Evolutionary conservation across 2,329 filamentous ascomycete genomes (phyloP).

Genomic region (Venturia oleaginea): DNA sequence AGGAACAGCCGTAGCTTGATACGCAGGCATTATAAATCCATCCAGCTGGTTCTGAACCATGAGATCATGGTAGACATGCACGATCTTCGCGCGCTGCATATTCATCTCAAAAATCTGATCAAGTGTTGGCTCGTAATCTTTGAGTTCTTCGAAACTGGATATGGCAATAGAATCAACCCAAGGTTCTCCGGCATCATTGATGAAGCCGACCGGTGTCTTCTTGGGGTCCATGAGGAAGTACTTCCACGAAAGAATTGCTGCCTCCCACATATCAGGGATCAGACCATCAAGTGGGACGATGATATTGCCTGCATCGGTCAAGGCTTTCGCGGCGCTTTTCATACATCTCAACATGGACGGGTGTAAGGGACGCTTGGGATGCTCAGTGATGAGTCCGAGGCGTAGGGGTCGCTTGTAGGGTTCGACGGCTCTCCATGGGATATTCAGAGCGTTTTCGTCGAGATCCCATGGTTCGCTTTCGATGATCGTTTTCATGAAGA

Average conservation of each 20-base stretch:
- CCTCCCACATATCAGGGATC: constrained; percentile 24
- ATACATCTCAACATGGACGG: constrained; percentile 42
- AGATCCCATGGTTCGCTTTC: constrained; percentile 35
- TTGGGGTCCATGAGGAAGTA: constrained; percentile 34
- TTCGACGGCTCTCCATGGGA: constrained; percentile 37
- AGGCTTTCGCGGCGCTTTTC: constrained; percentile 28
- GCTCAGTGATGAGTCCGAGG: constrained; percentile 25
- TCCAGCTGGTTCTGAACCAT: constrained; percentile 40
- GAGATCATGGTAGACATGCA: constrained; percentile 33
- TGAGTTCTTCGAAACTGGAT: constrained; percentile 23
- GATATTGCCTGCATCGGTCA: constrained; percentile 38
- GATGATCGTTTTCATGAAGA: constrained; percentile 36
- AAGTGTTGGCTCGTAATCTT: constrained; percentile 26
- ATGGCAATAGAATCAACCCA: constrained; percentile 32
- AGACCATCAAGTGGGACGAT: constrained; percentile 29
- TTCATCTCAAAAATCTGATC: constrained; percentile 37
- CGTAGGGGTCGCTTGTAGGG: constrained; percentile 15
- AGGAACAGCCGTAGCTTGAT: constrained; percentile 41
- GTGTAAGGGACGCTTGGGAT: constrained; percentile 40
- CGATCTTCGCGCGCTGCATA: constrained; percentile 26
- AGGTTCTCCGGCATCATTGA: constrained; percentile 36
- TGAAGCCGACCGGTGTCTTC: constrained; percentile 24
- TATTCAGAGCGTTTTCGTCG: constrained; percentile 33
- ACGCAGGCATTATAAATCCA: constrained; percentile 40
- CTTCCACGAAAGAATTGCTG: constrained; percentile 30